Base-by-base conservation (phyloP, 2,329 filamentous ascomycete species). In the Aspergillus brunneoviolaceus region DNA sequence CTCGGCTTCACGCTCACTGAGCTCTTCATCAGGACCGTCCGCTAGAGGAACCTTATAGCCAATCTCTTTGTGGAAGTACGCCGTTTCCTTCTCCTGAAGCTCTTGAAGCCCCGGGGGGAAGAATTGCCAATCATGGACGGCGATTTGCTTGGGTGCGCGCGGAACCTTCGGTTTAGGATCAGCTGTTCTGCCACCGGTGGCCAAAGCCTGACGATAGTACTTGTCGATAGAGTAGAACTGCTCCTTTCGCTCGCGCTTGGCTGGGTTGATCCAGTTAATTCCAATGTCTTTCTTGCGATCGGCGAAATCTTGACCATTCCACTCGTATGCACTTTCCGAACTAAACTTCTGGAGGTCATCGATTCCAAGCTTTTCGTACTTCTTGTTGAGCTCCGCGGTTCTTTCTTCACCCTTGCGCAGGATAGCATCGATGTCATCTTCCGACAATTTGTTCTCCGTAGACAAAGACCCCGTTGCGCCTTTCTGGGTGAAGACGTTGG, bases 151-250 rank as follows among this genome's bases (percentile, higher is more conserved):
- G 0, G 95, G 95, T 10, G 95, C 92, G 58, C 93, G 88, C n/a
- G 95, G 96, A 21, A 95, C 91, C 78, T 96, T 96, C 9, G 94
- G 93, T 76, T 97, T 97, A 27, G 90, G 85, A 63, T 97, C 92
- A 45, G 91, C 88, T 25, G 87, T 89, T 50, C 88, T 85, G 39
- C 89, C 87, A 76, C 92, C 87, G 56, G 91, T 95, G 69, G 90
- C 90, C 71, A 99, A 85, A 10, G 92, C 91, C 70, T 96, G 89
- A 66, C 94, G 89, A 79, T 98, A 99, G 79, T 99, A 99, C 76
- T 97, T 96, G 75, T 99, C 96, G 81, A 99, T 96, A 0, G 94
- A 97, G 75, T 99, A 99, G 5, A 92, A 92, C 74, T 97, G 92
- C 72, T 98, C 94, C 77, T 98, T 99, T 70, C 95, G 91, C 79